Base-by-base conservation (phyloP, 2,329 filamentous ascomycete species). In the Bipolaris oryzae region DNA sequence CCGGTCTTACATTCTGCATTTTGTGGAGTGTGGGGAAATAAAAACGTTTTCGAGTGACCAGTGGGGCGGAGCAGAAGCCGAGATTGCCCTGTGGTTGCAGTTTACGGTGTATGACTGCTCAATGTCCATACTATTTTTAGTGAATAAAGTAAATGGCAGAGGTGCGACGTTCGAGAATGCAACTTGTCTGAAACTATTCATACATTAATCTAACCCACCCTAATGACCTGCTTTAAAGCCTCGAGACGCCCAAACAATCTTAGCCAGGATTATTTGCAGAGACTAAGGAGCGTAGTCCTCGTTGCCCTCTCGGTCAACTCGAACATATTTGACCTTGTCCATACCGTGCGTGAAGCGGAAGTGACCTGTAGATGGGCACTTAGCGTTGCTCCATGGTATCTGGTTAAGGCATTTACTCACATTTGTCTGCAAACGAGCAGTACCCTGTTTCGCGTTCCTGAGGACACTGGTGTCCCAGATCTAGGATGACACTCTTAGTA, bases 391-490 rank as follows among this genome's bases (percentile, higher is more conserved):
- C 23, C 20, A 3, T 5, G n/a, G 9, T 28, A 18, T 10, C 13
- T 20, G 7, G 35, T 34, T 7, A 15, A 34, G 11, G 3, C 5
- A 42, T 21, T 33, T 42, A 39, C 55, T 54, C 15, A 54, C 79
- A 81, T 2, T 58, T 66, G 11, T 71, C 67, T 3, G 64, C 61
- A 25, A 71, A 77, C 15, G 67, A 71, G 45, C 75, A 78, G 60
- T 72, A 77, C n/a, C 75, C 67, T 13, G 72, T 65, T 31, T 76
- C 74, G 20, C 74, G 72, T 48, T 75, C 73, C 25, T 69, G 64
- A 25, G 65, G 58, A 54, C 76, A 78, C 33, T 74, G 68, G 61
- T 81, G 79, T 1, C 79, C 79, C 38, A 76, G 61, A 37, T 75
- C 73, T 74, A 35, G 5, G 4, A 3, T 9, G n/a, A 7, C 9